Base-by-base conservation (phyloP, 2,329 filamentous ascomycete genomes). In the Diaporthe sp. region DNA sequence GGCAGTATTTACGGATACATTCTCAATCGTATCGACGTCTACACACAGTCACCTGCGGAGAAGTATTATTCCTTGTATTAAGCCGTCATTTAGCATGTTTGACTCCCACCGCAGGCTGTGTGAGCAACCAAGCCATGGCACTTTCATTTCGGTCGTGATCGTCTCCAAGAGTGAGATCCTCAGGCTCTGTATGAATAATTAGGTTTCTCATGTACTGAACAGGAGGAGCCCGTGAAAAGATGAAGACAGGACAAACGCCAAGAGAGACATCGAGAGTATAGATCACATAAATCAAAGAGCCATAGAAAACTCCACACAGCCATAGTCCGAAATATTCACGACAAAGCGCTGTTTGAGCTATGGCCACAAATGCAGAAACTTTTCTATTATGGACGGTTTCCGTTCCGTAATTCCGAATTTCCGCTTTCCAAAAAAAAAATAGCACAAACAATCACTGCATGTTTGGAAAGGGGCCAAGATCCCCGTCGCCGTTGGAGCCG, bases 81-180 rank as follows among this genome's bases (percentile, higher is more conserved):
- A n/a, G n/a, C n/a, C n/a, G n/a, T n/a, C n/a, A n/a, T n/a, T n/a
- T n/a, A n/a, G n/a, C n/a, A n/a, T n/a, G n/a, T n/a, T n/a, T n/a
- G n/a, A n/a, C n/a, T n/a, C n/a, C n/a, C n/a, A n/a, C n/a, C n/a
- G n/a, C n/a, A n/a, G n/a, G n/a, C n/a, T n/a, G n/a, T n/a, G n/a
- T n/a, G n/a, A n/a, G n/a, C 2, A 4, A 3, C 1, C 3, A 32
- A 32, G 17, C 0, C 53, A 2, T n/a, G 22, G 6, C 10, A 19
- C 0, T 42, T 22, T 25, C 37, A 61, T 22, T n/a, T 8, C 9
- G 19, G 53, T 4, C 3, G 4, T 17, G 15, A 19, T 42, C 8
- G 12, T 30, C 15, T 22, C 25, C 3, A 6, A 10, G 13, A 27
- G 13, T 25, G 19, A 13, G 15, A 27, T 9, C 6, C 12, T n/a